Conservation (phyloP, 352 stramenopile species). For the Halophytophthora batemanensis region DNA sequence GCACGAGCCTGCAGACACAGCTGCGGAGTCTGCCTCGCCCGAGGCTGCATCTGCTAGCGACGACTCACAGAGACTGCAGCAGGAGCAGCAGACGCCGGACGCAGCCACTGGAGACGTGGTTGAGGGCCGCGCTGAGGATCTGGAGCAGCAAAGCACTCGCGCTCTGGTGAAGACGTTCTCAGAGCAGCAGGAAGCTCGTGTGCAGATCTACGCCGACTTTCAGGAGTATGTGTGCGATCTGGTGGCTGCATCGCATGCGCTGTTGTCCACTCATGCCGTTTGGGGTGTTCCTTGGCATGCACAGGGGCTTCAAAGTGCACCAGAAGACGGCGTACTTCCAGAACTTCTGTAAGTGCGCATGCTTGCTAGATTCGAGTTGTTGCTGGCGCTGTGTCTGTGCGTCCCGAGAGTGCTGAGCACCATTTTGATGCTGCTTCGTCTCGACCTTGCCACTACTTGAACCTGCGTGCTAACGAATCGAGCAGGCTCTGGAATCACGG, state of each 20-base stretch:
- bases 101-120: neutral
- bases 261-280: neutral
- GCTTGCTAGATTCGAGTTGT: no score
- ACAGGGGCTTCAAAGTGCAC: constrained; percentile 66
- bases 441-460: no score
- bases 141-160: constrained; percentile 7
- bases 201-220: constrained; percentile 72
- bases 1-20: constrained; percentile 19
- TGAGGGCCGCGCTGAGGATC: neutral
- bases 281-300: constrained; percentile 1
- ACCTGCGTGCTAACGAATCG: no score
- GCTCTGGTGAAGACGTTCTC: constrained; percentile 46
- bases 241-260: neutral
- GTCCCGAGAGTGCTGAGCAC: neutral
- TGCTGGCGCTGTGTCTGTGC: neutral
- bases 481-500: constrained; percentile 56
- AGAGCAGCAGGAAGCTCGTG: constrained; percentile 54
- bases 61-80: no score
- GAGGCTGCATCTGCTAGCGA: no score
- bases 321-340: constrained; percentile 64
- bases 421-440: neutral
- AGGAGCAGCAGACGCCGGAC: no score
- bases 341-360: constrained; percentile 49
- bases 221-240: constrained; percentile 27
- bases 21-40: neutral